Base-by-base conservation (phyloP, 148 eudicot genomes). In the Persicaria tinctoria region DNA sequence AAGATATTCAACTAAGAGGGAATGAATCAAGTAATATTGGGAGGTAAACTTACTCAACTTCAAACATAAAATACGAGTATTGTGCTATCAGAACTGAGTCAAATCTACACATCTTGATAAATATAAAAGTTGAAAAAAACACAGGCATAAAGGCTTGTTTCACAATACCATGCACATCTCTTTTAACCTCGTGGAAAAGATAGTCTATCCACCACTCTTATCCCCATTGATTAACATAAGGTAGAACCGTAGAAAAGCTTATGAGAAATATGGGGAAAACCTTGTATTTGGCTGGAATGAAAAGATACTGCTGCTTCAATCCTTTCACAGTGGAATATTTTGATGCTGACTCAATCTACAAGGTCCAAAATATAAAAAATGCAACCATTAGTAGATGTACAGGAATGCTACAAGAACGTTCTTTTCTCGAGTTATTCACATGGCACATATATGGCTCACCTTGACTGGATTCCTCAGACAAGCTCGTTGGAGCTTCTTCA, bases 321-420 rank as follows among this genome's bases (percentile, higher is more conserved):
- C 89, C 89, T 72, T 84, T 92, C 72, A 91, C 98, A 41, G 98
- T 94, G 51, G 96, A 90, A 85, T 94, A 94, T 70, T 94, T 94
- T 9, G 90, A 80, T 51, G 84, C 83, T 51, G 89, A 83, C 84
- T 90, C 92, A 78, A 94, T 85, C 97, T 94, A 85, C 41, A 56
- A 56, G 51, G 14, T 63, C 68, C 45, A 63, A 63, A 11, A 41
- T 41, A 86, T 20, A 77, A 79, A 50, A 72, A 54, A 57, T 32
- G 9, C 53, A 75, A 56, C 55, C 4, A 73, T 13, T 56, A 64
- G 75, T 73, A 38, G 16, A 32, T 6, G 38, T 11, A 56, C 6
- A 41, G 47, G 74, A 46, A 57, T 3, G 51, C n/a, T 49, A 1
- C 5, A 6, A 66, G 63, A 5, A 75, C 55, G 63, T 27, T n/a